Base-by-base conservation (phyloP, 1,284 basidiomycete genomes). In the Ceratobasidium sp. region DNA sequence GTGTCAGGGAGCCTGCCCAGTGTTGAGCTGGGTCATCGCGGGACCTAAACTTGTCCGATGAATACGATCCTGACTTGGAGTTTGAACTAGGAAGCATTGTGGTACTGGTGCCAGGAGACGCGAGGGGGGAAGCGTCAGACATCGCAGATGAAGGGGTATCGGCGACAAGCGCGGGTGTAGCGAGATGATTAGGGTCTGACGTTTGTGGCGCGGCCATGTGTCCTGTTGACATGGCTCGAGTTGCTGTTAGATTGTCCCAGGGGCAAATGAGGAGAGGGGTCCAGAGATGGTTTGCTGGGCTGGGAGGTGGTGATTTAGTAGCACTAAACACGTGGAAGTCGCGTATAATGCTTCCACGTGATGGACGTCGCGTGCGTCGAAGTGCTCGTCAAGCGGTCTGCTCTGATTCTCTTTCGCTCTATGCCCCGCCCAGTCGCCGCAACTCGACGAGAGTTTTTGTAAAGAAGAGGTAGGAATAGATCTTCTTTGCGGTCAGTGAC, bases 1-100 rank as follows among this genome's bases (percentile, higher is more conserved):
- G 79, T 12, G 90, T 91, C 74, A 92, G 91, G 6, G 84, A 86
- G 56, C 84, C 81, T 31, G 84, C 76, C 83, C 82, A 83, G 62
- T 87, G 22, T 47, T 68, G 64, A 42, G 32, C 49, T n/a, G 43
- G 29, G n/a, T 68, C 64, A 12, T 68, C 64, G 40, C 52, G 64
- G 7, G 52, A 47, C n/a, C 32, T 55, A 34, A 45, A 55, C 27
- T 52, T 43, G 42, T 47, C 64, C 31, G 64, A 55, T 17, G 43
- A 10, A 22, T 68, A 55, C 35, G 32, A n/a, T 29, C 52, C 42
- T 13, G 40, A 13, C n/a, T 52, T 32, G 17, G 53, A 32, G 8
- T 68, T 42, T 3, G 31, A 10, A 32, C 15, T 47, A 12, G 64
- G 64, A 12, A 68, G 64, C 53, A 56, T 56, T 27, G 64, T 47